phyloP scores from a whole-genome alignment of 2,329 filamentous ascomycete species.

The Teratosphaeria destructans region DNA sequence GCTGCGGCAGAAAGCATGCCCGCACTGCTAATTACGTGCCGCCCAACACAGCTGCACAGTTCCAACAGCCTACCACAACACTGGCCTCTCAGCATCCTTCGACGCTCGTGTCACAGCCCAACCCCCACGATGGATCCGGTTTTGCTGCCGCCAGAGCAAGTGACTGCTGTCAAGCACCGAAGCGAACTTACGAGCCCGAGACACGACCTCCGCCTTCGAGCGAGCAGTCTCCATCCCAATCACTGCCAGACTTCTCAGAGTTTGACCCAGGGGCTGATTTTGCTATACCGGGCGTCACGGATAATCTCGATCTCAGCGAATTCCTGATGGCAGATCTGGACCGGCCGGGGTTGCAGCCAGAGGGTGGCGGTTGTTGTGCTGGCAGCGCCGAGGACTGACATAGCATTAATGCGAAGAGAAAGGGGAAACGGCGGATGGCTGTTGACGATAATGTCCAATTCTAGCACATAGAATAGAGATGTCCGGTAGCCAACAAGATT shows the following conservation, averaged over 20 bases:
- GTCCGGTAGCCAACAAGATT: not conserved
- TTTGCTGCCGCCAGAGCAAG: not conserved
- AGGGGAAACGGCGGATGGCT: not conserved
- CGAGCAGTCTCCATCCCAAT: not conserved
- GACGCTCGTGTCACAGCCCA: not conserved
- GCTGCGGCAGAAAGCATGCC: constrained; percentile 24
- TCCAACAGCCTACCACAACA: not conserved
- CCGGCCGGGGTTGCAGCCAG: not conserved
- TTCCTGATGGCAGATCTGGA: constrained; percentile 15
- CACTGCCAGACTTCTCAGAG: constrained; percentile 3
- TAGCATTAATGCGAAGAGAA: not conserved
- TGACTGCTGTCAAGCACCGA: not conserved
- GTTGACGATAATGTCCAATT: not conserved
- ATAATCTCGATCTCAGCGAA: constrained; percentile 12
- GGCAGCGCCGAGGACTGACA: not conserved
- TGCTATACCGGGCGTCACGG: not conserved
- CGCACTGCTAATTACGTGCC: constrained; percentile 14
- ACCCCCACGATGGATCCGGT: not conserved
- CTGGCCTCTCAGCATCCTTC: not conserved
- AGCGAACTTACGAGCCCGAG: not conserved
- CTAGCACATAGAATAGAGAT: not conserved
- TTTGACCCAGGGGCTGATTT: constrained; percentile 7
- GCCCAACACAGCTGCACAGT: constrained; percentile 2
- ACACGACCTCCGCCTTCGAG: not conserved
- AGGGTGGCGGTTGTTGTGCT: not conserved